Evolutionary conservation across 163 green algal species (phyloP), one percentile per base, ranked within the genome.

Genomic region (Scenedesmus sp.): DNA sequence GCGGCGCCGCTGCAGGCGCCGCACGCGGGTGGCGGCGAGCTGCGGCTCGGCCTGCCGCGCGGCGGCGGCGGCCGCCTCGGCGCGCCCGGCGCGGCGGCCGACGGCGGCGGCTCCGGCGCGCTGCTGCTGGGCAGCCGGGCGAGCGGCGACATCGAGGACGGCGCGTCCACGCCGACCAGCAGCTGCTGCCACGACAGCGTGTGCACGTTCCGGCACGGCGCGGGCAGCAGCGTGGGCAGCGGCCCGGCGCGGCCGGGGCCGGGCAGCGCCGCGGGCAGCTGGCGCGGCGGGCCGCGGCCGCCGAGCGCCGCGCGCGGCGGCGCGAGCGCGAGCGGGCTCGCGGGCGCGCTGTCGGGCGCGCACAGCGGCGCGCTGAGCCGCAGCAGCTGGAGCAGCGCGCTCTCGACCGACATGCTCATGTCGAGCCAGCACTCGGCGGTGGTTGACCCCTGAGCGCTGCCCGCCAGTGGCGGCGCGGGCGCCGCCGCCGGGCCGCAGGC

Each of bases 141-240:
- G 67, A 63, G 9, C 11, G n/a, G 20, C 48, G 54, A 6, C n/a
- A 33, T 6, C 39, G 70, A 78, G 7, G 74, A 74, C 11, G 74
- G 51, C 2, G 62, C 34, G 3, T 51, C 13, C 39, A 81, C 74
- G 17, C 74, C 74, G 17, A 81, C 74, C 63, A 81, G 63, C 63
- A 75, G 60, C 74, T 78, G 70, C 56, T 81, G 74, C 53, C 74
- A 81, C 28, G 74, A 81, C 53, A 75, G 62, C 20, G 74, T 81
- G 26, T 81, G 70, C 57, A 78, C 70, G 28, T 78, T 78, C 57
- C 15, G 54, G 54, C 42, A 70, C 29, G 50, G 47, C 4, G 50
- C 66, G 2, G 50, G 50, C 56, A 76, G 66, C 66, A 63, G 47
- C 13, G 33, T 63, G 4, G 33, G n/a, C 24, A n/a, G n/a, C n/a